Evolutionary conservation across 106 monocot genomes (phyloP), one percentile per base, ranked within the genome.

Genomic region (Agapanthus africanus): DNA sequence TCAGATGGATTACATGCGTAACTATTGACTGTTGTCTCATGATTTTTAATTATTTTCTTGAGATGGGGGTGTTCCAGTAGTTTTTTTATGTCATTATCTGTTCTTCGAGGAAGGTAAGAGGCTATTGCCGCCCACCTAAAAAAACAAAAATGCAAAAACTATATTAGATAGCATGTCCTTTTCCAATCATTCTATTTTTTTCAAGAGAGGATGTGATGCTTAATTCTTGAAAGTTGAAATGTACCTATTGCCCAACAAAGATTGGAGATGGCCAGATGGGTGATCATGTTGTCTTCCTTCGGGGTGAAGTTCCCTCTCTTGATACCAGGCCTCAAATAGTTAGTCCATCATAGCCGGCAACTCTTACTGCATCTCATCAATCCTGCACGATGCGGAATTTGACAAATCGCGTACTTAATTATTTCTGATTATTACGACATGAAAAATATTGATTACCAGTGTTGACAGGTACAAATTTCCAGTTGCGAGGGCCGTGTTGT

Each of bases 21-120:
- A 19, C 42, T 56, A 27, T 59, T 41, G 22, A 11, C 46, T 31
- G 72, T 9, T 37, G 65, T 27, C 11, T 73, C 49, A 60, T 44
- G 41, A 37, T 73, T 79, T 40, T 71, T 72, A 30, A 84, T 57
- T 76, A 76, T 84, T 69, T 84, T 84, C 84, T 84, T 84, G 18
- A 84, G 72, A 60, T 84, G 84, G 56, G 84, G 56, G 76, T 84
- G 73, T 84, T 84, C 84, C 84, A 84, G 73, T 80, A 84, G 60
- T n/a, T 84, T 84, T 73, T 84, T 84, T 61, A 84, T 84, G 28
- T 84, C 80, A 41, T 84, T 84, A 59, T 84, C 84, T 31, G 84
- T 84, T 77, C 84, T 80, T 35, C 73, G 84, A 1, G 84, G 84
- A 25, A 84, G 80, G 57, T 77, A 77, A 4, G 84, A 80, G n/a